These are phyloP conservation scores for Helicostylum pulchrum DNA, from an alignment of 192 early-diverging fungal species.

Conservation along the genomic window DNA sequence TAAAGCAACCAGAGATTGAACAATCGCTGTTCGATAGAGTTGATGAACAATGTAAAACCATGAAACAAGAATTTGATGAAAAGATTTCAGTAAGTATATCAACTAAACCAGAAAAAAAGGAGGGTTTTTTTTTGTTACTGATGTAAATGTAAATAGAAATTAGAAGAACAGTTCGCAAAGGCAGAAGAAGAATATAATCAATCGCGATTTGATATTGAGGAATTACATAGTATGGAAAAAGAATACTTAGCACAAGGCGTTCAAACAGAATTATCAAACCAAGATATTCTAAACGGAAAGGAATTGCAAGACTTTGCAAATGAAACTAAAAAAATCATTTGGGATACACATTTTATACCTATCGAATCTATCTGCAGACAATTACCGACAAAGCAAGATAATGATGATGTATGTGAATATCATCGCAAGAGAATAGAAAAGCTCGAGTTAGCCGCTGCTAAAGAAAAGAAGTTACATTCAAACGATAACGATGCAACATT, in stretches of 20 bases:
- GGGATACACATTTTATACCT: background rate
- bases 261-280: background rate
- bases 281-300: background rate
- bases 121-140: background rate
- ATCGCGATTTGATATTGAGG: background rate
- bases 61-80: conserved; percentile 2
- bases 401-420: background rate
- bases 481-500: conserved; percentile 6
- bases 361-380: background rate
- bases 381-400: background rate
- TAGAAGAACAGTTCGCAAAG: conserved; percentile 8
- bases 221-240: background rate
- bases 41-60: background rate
- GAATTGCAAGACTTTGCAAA: background rate
- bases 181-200: background rate
- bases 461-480: background rate
- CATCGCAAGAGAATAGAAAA: background rate
- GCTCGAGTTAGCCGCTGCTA: background rate
- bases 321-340: background rate
- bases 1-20: background rate
- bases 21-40: background rate
- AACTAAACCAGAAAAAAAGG: background rate
- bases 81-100: background rate
- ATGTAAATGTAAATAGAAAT: conserved; percentile 1
- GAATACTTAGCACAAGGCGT: background rate